Evolutionary conservation across 1,284 basidiomycete species (phyloP), one percentile per base, ranked within the genome.

Genomic region (Ganoderma meredithae): DNA sequence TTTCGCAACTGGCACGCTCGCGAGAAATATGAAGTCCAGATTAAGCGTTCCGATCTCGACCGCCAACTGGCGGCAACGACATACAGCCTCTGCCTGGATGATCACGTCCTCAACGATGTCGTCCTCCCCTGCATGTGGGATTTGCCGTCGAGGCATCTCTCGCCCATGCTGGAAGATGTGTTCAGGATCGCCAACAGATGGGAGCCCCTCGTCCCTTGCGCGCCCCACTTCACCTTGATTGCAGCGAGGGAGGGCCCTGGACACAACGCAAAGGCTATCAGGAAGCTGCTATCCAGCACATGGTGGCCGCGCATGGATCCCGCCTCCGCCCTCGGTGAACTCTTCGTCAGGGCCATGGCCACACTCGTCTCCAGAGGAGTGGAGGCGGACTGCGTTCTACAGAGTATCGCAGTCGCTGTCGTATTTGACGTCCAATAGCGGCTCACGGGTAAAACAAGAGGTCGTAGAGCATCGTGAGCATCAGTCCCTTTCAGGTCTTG

Each of bases 61-160:
- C 66, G 65, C n/a, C 31, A 62, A 2, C 62, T 70, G 12, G 64
- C 66, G 10, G 47, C 63, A n/a, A 66, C 53, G 39, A 58, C 66
- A 12, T 70, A 68, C 49, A 39, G 39, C 25, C 62, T 68, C 43
- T 40, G 66, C n/a, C 43, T 58, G 52, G 71, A 71, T 60, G 70
- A 71, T 36, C 19, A 62, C 7, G 31, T 66, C 27, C 66, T 72
- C 17, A 68, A 61, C 19, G 36, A 25, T 5, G 62, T 66, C n/a
- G 55, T 72, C 19, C 39, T 64, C 13, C 69, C 69, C 0, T 69
- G 67, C 17, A 63, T 72, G 52, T 65, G 62, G 64, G 60, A 65
- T 40, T 25, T 65, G 12, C 64, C 62, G 36, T 36, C 69, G 12
- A 61, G 64, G 43, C 58, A 64, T 19, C 62, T 70, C 40, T 66